Conservation (phyloP, 306 rosid species). For the Crotalaria pallida region DNA sequence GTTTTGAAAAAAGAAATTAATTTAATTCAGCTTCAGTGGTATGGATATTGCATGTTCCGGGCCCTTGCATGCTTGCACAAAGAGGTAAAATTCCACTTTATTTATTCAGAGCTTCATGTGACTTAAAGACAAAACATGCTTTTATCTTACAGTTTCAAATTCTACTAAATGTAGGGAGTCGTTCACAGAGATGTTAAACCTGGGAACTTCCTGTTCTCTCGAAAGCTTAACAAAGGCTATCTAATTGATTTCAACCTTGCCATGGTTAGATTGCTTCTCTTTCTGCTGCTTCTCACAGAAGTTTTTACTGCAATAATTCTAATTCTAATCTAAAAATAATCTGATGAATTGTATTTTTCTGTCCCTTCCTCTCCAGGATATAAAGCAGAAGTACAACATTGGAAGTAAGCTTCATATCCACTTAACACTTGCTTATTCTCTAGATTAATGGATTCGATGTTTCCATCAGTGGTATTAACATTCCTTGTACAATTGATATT, state of each 20-base stretch:
- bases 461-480: no score
- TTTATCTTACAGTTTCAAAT: slow-evolving; percentile 13
- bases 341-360: slow-evolving; percentile 17
- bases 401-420: slow-evolving; percentile 46
- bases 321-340: neutral
- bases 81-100: slow-evolving; percentile 48
- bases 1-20: slow-evolving; percentile 78
- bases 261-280: slow-evolving; percentile 47
- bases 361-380: slow-evolving; percentile 40
- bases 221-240: slow-evolving; percentile 65
- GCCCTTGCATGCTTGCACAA: slow-evolving; percentile 78
- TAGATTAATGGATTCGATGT: neutral
- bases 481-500: no score
- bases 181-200: slow-evolving; percentile 86
- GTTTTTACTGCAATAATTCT: slow-evolving; percentile 1
- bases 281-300: neutral
- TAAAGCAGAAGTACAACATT: slow-evolving; percentile 38
- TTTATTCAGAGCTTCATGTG: neutral
- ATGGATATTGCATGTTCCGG: slow-evolving; percentile 75
- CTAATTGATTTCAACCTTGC: slow-evolving; percentile 93
- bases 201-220: slow-evolving; percentile 89
- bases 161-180: slow-evolving; percentile 50
- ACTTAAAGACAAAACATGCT: neutral
- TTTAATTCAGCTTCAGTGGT: slow-evolving; percentile 65
- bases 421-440: slow-evolving; percentile 14